These are phyloP conservation scores for Platanthera zijinensis DNA, from an alignment of 106 monocot species.

Conservation along the genomic window DNA sequence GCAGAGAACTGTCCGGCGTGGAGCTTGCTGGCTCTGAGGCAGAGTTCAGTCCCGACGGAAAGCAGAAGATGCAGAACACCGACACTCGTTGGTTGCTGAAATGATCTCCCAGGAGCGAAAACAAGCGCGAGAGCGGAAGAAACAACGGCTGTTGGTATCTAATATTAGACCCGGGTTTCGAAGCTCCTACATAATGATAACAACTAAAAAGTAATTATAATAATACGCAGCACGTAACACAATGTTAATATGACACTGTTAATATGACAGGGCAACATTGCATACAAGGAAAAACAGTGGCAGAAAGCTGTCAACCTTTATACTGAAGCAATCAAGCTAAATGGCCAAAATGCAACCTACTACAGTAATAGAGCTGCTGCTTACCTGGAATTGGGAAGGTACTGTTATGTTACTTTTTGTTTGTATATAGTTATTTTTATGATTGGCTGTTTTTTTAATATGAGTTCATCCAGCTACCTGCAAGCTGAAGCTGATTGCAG, in stretches of 20 bases:
- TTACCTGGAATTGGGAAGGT: conserved; percentile 87
- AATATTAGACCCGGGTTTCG: too few relatives aligned
- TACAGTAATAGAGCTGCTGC: conserved; percentile 95
- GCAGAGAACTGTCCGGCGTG: too few relatives aligned
- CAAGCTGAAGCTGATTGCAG: conserved; percentile 96
- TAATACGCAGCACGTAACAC: too few relatives aligned
- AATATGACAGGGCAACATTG: conserved; percentile 62
- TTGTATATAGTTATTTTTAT: neutral
- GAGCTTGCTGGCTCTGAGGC: too few relatives aligned
- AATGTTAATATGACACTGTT: conserved; percentile 11
- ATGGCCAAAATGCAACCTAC: conserved; percentile 74
- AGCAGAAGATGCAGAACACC: too few relatives aligned
- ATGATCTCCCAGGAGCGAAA: too few relatives aligned
- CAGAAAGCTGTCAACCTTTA: conserved; percentile 82
- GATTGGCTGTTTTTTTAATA: conserved; percentile 8
- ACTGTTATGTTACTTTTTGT: conserved; percentile 13
- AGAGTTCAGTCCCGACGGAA: too few relatives aligned
- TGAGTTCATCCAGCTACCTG: conserved; percentile 45
- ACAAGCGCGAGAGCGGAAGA: too few relatives aligned
- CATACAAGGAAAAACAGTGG: conserved; percentile 92
- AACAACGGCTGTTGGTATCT: too few relatives aligned
- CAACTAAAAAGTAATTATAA: too few relatives aligned
- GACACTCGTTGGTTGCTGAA: too few relatives aligned
- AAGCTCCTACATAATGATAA: too few relatives aligned
- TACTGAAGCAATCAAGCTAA: conserved; percentile 90